Base-by-base conservation (phyloP, 441 rosid species). In the Erysimum cheiri region DNA sequence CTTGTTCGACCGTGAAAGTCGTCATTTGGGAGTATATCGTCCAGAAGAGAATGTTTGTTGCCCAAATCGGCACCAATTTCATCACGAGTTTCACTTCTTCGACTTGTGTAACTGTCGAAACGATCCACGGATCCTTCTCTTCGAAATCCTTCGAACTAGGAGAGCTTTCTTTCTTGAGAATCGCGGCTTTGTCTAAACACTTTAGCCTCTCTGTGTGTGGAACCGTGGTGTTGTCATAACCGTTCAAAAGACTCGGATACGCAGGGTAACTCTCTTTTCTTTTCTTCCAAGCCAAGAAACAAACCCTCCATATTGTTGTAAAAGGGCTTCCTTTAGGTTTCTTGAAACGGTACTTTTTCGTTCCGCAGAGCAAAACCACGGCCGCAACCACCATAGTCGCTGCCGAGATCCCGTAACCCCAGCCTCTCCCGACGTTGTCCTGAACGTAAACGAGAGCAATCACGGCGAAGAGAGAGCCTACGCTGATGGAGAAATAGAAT, bases 21-120 rank as follows among this genome's bases (percentile, higher is more conserved):
- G 85, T 88, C 96, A 93, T 91, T 60, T 91, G 98, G 26, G 97
- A 89, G 78, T 93, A 93, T 46, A 87, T 78, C 49, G 97, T 91
- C 97, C 95, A 91, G 66, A 91, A 91, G 40, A 89, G 85, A 71
- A 91, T 89, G 66, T 91, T 83, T 2, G 98, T 88, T 22, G 95
- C 83, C 98, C 98, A 93, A 49, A 91, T 86, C 1, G 97, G 98
- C 17, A 89, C 64, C 58, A 93, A 74, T 59, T 85, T 87, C 28
- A 89, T 12, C 0, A 93, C 88, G 78, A 89, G 84, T 72, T 93
- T 93, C 69, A 93, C 90, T 63, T 93, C 97, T 77, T 91, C 96
- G 3, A 93, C 93, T 70, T 91, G 89, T 8, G 83, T 88, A 49
- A 93, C 88, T 0, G 90, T 84, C 0, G 93, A 87, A 22, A 85